phyloP scores from a whole-genome alignment of 345 rosid species.

The Linum usitatissimum region DNA sequence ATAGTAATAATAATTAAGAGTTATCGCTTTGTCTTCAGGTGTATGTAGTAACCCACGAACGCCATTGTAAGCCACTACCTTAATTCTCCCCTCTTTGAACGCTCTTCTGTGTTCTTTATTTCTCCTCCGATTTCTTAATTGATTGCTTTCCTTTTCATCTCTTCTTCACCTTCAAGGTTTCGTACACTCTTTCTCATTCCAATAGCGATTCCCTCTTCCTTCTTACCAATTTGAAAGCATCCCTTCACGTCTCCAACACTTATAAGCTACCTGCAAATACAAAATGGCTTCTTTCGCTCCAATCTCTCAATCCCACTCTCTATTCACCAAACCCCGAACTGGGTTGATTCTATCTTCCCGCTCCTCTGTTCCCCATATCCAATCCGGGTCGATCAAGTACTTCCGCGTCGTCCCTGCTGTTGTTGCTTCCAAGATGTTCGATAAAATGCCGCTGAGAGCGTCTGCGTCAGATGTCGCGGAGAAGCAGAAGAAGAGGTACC shows the following conservation, averaged over 20 bases:
- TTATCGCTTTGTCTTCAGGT: slow-evolving; percentile 27
- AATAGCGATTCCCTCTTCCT: neutral
- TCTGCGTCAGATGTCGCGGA: slow-evolving; percentile 24
- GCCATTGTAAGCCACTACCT: slow-evolving; percentile 16
- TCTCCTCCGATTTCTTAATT: neutral
- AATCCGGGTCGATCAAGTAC: slow-evolving; percentile 21
- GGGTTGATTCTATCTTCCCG: slow-evolving; percentile 6
- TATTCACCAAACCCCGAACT: slow-evolving; percentile 32
- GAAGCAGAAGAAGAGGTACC: slow-evolving; percentile 63
- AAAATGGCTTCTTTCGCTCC: slow-evolving; percentile 56
- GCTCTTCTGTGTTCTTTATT: neutral
- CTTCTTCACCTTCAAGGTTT: slow-evolving; percentile 2
- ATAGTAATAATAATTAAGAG: too few species aligned
- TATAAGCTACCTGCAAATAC: neutral
- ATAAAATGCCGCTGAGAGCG: slow-evolving; percentile 33
- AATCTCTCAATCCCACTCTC: slow-evolving; percentile 35
- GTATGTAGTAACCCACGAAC: slow-evolving; percentile 13
- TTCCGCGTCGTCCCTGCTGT: slow-evolving; percentile 5
- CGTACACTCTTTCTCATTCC: slow-evolving; percentile 20
- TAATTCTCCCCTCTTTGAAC: neutral
- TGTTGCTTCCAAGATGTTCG: slow-evolving; percentile 1
- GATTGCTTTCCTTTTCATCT: neutral
- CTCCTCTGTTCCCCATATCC: slow-evolving; percentile 12
- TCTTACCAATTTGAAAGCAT: neutral
- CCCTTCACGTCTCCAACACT: neutral